phyloP scores from a whole-genome alignment of 768 basidiomycete species.

The Kwoniella dejecticola region DNA sequence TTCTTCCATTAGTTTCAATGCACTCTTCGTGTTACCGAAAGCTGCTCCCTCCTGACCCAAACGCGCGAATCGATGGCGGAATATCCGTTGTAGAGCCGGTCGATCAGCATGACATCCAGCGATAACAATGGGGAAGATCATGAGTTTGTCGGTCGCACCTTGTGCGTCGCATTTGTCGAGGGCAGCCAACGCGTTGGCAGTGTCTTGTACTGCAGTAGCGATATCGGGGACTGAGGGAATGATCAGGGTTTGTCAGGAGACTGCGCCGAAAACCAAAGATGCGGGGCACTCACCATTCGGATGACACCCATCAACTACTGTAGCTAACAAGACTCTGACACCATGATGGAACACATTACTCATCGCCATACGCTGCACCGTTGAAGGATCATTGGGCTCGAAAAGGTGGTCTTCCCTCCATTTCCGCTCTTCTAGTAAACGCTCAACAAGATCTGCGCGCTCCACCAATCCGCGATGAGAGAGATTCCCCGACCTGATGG shows the following conservation, averaged over 20 bases:
- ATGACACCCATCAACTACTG: conserved; percentile 17
- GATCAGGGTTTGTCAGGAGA: background rate
- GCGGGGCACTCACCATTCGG: conserved; percentile 20
- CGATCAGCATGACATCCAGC: conserved; percentile 24
- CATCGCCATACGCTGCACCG: background rate
- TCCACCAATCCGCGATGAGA: conserved; percentile 9
- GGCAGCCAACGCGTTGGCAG: background rate
- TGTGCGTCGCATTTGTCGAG: conserved; percentile 9
- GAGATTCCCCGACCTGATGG: conserved; percentile 3
- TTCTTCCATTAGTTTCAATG: conserved; percentile 28
- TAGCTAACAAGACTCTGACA: conserved; percentile 17
- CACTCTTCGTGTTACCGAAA: conserved; percentile 22
- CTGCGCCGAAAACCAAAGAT: background rate
- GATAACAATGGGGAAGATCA: conserved; percentile 26
- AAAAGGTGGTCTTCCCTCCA: conserved; percentile 20
- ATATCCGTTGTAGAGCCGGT: conserved; percentile 3
- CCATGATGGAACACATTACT: conserved; percentile 22
- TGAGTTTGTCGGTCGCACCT: conserved; percentile 7
- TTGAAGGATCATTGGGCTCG: background rate
- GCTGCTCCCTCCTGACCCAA: conserved; percentile 16
- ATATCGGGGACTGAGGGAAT: conserved; percentile 20
- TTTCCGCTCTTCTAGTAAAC: conserved; percentile 12
- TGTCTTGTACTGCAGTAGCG: conserved; percentile 19
- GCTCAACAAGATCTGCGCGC: conserved; percentile 15
- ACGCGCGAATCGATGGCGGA: conserved; percentile 8